phyloP scores from a whole-genome alignment of 805 yeast species.

The Suhomyces sp. region DNA sequence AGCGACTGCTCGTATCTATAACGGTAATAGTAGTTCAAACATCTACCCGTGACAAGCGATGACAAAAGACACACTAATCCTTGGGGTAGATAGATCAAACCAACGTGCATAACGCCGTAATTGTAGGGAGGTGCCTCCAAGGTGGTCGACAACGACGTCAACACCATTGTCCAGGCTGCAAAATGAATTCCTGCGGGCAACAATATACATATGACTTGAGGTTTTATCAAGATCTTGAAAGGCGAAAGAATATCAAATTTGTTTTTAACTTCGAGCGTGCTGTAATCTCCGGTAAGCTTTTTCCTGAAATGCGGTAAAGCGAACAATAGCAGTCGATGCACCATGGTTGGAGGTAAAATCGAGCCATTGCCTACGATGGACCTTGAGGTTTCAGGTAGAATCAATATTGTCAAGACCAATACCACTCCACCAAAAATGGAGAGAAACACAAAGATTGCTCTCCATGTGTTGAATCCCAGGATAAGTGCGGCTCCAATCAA shows the following conservation, averaged over 20 bases:
- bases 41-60: constrained; percentile 54
- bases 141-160: constrained; percentile 63
- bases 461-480: constrained; percentile 48
- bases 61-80: constrained; percentile 66
- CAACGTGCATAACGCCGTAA: constrained; percentile 56
- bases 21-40: constrained; percentile 52
- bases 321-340: constrained; percentile 47
- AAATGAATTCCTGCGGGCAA: constrained; percentile 61
- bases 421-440: constrained; percentile 60
- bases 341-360: constrained; percentile 42
- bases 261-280: constrained; percentile 7
- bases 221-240: constrained; percentile 40
- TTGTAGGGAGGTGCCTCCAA: constrained; percentile 47
- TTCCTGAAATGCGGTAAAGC: constrained; percentile 11
- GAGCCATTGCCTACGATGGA: constrained; percentile 76
- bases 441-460: constrained; percentile 75
- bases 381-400: constrained; percentile 75
- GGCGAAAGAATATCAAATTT: constrained; percentile 20
- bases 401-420: constrained; percentile 14
- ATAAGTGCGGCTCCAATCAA: constrained; percentile 54
- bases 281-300: constrained; percentile 8
- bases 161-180: constrained; percentile 65
- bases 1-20: constrained; percentile 18
- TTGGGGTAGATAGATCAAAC: constrained; percentile 69
- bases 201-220: constrained; percentile 47